A percentile compares a stretch with the other conserved stretches of the same genome.
Evolutionary conservation across 2,329 filamentous ascomycete genomes (phyloP).

Genomic region (Xenosphaeropsis pyriputrescens): DNA sequence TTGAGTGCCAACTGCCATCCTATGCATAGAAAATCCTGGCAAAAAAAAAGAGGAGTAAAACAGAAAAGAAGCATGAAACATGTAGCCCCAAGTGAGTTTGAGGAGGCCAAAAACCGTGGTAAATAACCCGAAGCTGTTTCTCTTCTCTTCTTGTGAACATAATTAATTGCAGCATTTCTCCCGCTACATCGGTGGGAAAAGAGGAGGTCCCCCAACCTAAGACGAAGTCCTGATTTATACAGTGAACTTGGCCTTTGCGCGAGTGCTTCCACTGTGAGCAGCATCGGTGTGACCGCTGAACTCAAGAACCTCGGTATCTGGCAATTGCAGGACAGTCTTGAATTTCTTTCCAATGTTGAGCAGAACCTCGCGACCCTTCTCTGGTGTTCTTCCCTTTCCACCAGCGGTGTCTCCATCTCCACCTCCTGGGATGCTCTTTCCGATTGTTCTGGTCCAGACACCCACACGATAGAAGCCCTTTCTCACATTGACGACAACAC

Average conservation of each 20-base stretch:
- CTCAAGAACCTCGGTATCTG: conserved; percentile 65
- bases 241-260: conserved; percentile 86
- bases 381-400: conserved; percentile 60
- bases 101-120: too few relatives aligned
- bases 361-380: conserved; percentile 78
- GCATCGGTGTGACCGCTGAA: conserved; percentile 95
- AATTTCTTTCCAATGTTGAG: conserved; percentile 76
- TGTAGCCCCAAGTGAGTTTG: too few relatives aligned
- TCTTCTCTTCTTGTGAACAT: too few relatives aligned
- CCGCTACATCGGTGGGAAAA: not conserved
- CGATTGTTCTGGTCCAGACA: conserved; percentile 91
- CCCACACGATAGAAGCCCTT: conserved; percentile 97
- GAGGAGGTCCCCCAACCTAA: not conserved
- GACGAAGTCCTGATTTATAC: conserved; percentile 37
- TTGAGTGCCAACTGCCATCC: too few relatives aligned
- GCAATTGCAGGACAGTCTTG: conserved; percentile 81
- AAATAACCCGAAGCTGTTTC: too few relatives aligned
- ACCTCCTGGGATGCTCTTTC: conserved; percentile 66
- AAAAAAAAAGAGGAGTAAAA: too few relatives aligned
- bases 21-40: too few relatives aligned
- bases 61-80: too few relatives aligned
- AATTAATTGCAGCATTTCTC: too few relatives aligned
- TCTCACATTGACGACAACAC: conserved; percentile 95
- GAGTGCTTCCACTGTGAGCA: conserved; percentile 81
- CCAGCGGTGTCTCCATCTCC: conserved; percentile 59